Percentiles rank a stretch among this genome's conserved stretches.
Evolutionary conservation across 352 stramenopile species (phyloP).

Genomic region (Pythium biforme): DNA sequence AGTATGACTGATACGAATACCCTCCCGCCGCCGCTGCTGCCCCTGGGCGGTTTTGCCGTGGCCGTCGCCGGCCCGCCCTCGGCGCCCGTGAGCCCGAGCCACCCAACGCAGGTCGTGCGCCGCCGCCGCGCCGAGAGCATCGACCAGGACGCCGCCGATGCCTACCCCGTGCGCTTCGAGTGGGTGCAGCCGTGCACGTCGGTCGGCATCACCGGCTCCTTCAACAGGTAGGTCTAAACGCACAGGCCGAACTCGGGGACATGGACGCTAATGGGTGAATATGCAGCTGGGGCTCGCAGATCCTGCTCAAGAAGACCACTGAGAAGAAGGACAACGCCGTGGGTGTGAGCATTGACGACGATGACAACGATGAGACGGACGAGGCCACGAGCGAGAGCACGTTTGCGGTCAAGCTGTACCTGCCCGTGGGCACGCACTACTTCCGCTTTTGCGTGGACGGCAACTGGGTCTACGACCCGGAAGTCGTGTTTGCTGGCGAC

Average conservation of each 20-base stretch:
- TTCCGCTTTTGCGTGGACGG: conserved; percentile 83
- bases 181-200: conserved; percentile 52
- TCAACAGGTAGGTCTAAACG: conserved; percentile 74
- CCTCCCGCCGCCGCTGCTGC: conserved; percentile 8
- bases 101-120: conserved; percentile 14
- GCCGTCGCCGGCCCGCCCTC: conserved; percentile 6
- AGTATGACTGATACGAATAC: too few species aligned
- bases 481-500: conserved; percentile 76
- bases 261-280: not conserved
- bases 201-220: conserved; percentile 72
- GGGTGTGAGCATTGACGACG: conserved; percentile 14
- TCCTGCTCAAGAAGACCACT: conserved; percentile 40
- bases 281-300: conserved; percentile 75
- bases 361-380: conserved; percentile 15
- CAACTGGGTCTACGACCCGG: conserved; percentile 82
- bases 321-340: conserved; percentile 10
- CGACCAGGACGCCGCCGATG: conserved; percentile 40
- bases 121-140: conserved; percentile 28
- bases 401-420: conserved; percentile 51
- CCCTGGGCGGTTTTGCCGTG: not conserved
- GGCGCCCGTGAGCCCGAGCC: conserved; percentile 19
- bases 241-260: too few species aligned
- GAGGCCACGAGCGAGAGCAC: not conserved
- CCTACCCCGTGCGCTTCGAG: conserved; percentile 62
- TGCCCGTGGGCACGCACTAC: conserved; percentile 65